Evolutionary conservation across 176 grass and related monocot species (phyloP), one percentile per base, ranked within the genome.

Genomic region (Triticum dicoccoides): DNA sequence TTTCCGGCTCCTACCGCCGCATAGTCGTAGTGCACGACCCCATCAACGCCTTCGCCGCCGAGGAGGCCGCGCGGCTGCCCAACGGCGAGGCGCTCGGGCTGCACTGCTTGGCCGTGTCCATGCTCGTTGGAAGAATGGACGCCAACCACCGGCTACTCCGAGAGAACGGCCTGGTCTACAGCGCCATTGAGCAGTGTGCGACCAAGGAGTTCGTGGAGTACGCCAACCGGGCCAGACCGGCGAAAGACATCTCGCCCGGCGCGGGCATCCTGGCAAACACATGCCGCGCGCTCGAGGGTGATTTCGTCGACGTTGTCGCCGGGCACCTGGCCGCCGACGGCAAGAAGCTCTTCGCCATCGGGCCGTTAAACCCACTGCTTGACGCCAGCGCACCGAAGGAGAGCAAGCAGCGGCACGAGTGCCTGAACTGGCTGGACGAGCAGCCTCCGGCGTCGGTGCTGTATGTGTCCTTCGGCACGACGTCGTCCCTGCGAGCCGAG

Each of bases 361-460:
- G 90, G 6, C 88, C 93, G 9, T 18, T 94, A 0, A 87, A 81
- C 27, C 85, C 49, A 0, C 29, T 75, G 6, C 69, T 80, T 10
- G 24, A 8, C 32, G 45, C 72, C 11, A 27, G 20, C 5, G 71
- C 32, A 17, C 8, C n/a, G 20, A 52, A 5, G 47, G 23, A 61
- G 54, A n/a, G 51, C 12, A n/a, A 39, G 29, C 27, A 8, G 24
- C 76, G 67, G 15, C 90, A 95, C 49, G 82, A 80, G 20, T 92
- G 90, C 69, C 78, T 95, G 9, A 67, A 81, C 21, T 95, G 93
- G 93, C 85, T 95, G 29, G 93, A 95, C 86, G 87, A 41, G 75
- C 90, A 95, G 78, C 90, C 88, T 2, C 67, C 69, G 18, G 79
- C 61, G 3, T 92, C 90, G 11, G 93, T 95, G 4, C 15, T 95